Evolutionary conservation across 176 grass and related monocot genomes (phyloP), one percentile per base, ranked within the genome.

Genomic region (Saccharum officinarum): DNA sequence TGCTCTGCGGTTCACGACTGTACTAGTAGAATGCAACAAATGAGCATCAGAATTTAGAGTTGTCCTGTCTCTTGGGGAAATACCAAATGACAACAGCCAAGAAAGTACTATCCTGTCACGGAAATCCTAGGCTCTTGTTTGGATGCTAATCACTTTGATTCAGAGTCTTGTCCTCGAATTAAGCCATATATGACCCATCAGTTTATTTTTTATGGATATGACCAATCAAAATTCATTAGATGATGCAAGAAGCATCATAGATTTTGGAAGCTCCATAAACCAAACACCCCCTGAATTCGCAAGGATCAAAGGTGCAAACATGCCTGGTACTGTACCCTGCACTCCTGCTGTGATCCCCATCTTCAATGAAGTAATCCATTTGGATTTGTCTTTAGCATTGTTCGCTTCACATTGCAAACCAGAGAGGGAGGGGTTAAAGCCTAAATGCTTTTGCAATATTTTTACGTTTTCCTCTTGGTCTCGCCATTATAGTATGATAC

Each of bases 401-500:
- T 55, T 84, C 33, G 80, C 52, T 82, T 57, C 67, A 71, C 49
- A 59, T 59, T 71, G 67, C 67, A 41, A 54, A 20, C 33, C 61
- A 44, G 62, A 55, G 63, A 25, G 10, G 44, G 13, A 14, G 17
- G 15, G n/a, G 11, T 39, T 28, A 28, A 50, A 28, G 34, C 8
- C 5, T 12, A 36, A 7, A 73, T 54, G 7, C 62, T 49, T 85
- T 47, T 33, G n/a, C 41, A 23, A 8, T 23, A 41, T 64, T 23
- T 37, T 52, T 80, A 77, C 50, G 18, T 42, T 54, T 71, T 28
- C 66, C 83, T 20, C 30, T 17, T 1, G 13, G 34, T 15, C 69
- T 68, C 75, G 18, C 60, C 60, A 54, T 30, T 22, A 71, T 25
- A 25, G 57, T 61, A 65, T 28, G 25, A 65, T 23, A 70, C 4